Conservation (phyloP, 139 green algal genomes). For the Haematococcus lacustris region DNA sequence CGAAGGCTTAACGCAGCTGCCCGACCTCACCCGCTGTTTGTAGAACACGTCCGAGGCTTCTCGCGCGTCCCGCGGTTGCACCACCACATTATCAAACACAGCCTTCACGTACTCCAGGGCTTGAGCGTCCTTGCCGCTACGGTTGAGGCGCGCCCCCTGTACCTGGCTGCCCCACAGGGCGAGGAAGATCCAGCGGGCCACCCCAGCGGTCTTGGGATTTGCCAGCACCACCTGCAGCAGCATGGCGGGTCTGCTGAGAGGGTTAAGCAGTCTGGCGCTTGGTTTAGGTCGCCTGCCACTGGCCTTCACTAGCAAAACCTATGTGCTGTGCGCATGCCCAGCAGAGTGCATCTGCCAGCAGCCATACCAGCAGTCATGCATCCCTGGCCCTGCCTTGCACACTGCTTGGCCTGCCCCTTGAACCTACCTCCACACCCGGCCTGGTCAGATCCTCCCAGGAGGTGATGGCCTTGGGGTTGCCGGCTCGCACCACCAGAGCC, state of each 20-base stretch:
- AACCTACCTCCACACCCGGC: conserved; percentile 35
- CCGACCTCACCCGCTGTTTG: conserved; percentile 51
- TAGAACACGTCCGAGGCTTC: conserved; percentile 85
- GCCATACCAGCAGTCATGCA: background rate
- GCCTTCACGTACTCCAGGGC: conserved; percentile 14
- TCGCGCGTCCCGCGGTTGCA: conserved; percentile 75
- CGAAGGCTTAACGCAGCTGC: background rate
- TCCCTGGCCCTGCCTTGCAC: background rate
- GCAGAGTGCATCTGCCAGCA: background rate
- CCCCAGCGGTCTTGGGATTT: conserved; percentile 84
- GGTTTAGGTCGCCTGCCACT: background rate
- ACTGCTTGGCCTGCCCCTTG: background rate
- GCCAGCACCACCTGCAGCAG: conserved; percentile 61
- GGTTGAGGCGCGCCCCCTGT: conserved; percentile 27
- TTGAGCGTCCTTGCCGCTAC: background rate
- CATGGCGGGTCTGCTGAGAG: too few species aligned
- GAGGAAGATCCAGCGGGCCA: conserved; percentile 76
- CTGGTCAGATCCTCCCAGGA: conserved; percentile 66
- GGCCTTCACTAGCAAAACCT: background rate
- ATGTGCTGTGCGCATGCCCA: background rate
- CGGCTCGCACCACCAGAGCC: conserved; percentile 29
- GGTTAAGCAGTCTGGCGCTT: too few species aligned
- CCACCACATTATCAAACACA: conserved; percentile 73
- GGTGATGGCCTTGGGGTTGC: conserved; percentile 58
- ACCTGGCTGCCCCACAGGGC: conserved; percentile 70